A percentile compares a stretch with the other conserved stretches of the same genome.
Evolutionary conservation across 106 monocot species (phyloP).

Genomic region (Dioscorea dumetorum): DNA sequence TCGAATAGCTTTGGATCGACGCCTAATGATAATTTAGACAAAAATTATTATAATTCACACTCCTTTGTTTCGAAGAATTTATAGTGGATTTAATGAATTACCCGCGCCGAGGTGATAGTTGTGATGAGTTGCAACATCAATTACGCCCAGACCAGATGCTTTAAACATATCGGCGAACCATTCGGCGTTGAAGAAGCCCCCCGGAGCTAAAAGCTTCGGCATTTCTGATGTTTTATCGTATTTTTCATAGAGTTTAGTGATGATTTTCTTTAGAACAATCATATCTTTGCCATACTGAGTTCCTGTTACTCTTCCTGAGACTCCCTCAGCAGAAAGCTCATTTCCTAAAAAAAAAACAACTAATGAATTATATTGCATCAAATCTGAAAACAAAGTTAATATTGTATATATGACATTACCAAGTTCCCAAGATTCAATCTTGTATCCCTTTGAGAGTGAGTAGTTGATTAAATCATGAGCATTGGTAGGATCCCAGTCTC

Average conservation of each 20-base stretch:
- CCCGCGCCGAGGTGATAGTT: conserved; percentile 57
- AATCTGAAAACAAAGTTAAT: neutral
- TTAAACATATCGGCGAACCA: conserved; percentile 43
- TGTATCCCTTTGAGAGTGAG: conserved; percentile 22
- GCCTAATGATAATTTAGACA: neutral
- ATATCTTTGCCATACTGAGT: conserved; percentile 46
- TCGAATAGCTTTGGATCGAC: neutral
- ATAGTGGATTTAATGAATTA: neutral
- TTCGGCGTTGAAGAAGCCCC: conserved; percentile 29
- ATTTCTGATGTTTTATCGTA: neutral
- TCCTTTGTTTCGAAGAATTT: neutral
- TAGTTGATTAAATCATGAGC: conserved; percentile 42
- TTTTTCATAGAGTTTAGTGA: conserved; percentile 14
- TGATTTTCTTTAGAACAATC: conserved; percentile 15
- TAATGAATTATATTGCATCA: neutral
- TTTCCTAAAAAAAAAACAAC: conserved; percentile 21
- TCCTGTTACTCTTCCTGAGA: conserved; percentile 17
- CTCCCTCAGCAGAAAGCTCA: conserved; percentile 39
- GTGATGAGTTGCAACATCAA: conserved; percentile 46
- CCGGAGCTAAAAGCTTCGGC: conserved; percentile 37
- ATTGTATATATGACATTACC: conserved; percentile 17
- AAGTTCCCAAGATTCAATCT: conserved; percentile 43
- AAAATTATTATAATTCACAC: neutral
- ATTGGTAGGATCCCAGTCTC: conserved; percentile 39
- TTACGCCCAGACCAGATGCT: conserved; percentile 23